Conservation (phyloP, 2,329 filamentous ascomycete species). For the Whalleya microplaca region DNA sequence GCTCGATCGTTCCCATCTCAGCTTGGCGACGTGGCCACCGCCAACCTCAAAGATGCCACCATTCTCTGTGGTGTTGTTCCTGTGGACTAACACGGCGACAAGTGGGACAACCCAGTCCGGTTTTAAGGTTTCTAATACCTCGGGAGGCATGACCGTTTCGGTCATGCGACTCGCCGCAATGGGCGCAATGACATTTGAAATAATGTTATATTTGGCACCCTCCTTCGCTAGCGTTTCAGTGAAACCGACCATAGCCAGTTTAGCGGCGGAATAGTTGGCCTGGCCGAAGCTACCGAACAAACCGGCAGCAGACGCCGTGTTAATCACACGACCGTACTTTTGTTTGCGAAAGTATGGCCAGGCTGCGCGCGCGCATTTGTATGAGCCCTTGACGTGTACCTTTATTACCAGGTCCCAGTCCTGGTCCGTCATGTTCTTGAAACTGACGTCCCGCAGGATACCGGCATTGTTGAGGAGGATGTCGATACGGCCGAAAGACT, state of each 20-base stretch:
- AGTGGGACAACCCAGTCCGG: conserved; percentile 95
- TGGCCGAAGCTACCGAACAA: conserved; percentile 96
- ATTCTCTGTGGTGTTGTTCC: conserved; percentile 79
- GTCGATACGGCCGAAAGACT: conserved; percentile 84
- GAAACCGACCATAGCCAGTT: conserved; percentile 93
- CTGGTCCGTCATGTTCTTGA: conserved; percentile 97
- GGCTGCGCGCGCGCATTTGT: conserved; percentile 92
- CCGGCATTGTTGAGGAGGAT: conserved; percentile 97
- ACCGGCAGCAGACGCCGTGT: conserved; percentile 94
- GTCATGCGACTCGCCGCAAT: conserved; percentile 97
- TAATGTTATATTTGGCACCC: conserved; percentile 96
- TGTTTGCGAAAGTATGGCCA: conserved; percentile 99
- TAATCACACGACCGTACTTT: conserved; percentile 96
- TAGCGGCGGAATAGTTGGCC: conserved; percentile 96
- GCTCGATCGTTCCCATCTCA: conserved; percentile 91
- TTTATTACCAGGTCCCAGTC: conserved; percentile 96
- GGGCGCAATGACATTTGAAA: conserved; percentile 92
- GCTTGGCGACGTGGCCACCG: conserved; percentile 88
- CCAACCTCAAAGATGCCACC: conserved; percentile 93
- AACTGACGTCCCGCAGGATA: conserved; percentile 91
- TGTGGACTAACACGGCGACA: conserved; percentile 86
- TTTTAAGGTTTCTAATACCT: conserved; percentile 81
- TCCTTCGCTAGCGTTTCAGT: conserved; percentile 98
- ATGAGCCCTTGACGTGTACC: conserved; percentile 91
- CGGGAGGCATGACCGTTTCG: conserved; percentile 92